These are phyloP conservation scores for Emydomyces testavorans DNA, from an alignment of 2,329 filamentous ascomycete genomes.

Conservation along the genomic window DNA sequence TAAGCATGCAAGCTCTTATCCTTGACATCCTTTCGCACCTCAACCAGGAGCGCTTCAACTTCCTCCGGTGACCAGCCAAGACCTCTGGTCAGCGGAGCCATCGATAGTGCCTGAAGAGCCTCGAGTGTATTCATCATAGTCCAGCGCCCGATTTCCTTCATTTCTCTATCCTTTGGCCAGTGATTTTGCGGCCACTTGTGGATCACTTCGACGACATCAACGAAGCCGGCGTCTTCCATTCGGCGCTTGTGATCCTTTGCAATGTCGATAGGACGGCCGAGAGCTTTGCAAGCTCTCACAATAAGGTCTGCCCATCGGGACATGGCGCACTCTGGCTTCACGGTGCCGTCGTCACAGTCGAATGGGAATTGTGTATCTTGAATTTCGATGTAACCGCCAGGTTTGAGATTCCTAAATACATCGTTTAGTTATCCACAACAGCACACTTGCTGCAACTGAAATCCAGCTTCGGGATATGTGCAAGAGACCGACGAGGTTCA, in stretches of 20 bases:
- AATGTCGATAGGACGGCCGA: slow-evolving; percentile 34
- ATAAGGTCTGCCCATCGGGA: slow-evolving; percentile 16
- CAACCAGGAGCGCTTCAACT: slow-evolving; percentile 1
- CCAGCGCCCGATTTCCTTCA: slow-evolving; percentile 41
- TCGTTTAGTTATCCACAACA: neutral
- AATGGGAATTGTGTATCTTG: slow-evolving; percentile 38
- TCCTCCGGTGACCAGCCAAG: slow-evolving; percentile 30
- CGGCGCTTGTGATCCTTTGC: slow-evolving; percentile 29
- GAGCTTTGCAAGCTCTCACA: slow-evolving; percentile 25
- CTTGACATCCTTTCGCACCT: neutral
- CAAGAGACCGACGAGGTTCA: too few species aligned
- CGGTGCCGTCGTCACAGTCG: slow-evolving; percentile 32
- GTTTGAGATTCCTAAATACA: slow-evolving; percentile 29
- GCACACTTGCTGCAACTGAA: too few species aligned
- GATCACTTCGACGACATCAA: slow-evolving; percentile 25
- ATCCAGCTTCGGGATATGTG: too few species aligned
- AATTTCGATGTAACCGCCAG: slow-evolving; percentile 40
- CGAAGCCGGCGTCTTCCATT: slow-evolving; percentile 34
- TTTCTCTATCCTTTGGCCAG: slow-evolving; percentile 39
- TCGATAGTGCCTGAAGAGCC: slow-evolving; percentile 34
- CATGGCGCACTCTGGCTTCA: slow-evolving; percentile 25
- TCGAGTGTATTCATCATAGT: slow-evolving; percentile 34
- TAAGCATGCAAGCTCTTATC: slow-evolving; percentile 5
- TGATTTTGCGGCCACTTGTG: slow-evolving; percentile 34
- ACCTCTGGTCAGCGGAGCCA: slow-evolving; percentile 33